Percentiles rank a stretch among this genome's conserved stretches.
Evolutionary conservation across 2,329 filamentous ascomycete genomes (phyloP).

Genomic region (Chrysoporthe cubensis): DNA sequence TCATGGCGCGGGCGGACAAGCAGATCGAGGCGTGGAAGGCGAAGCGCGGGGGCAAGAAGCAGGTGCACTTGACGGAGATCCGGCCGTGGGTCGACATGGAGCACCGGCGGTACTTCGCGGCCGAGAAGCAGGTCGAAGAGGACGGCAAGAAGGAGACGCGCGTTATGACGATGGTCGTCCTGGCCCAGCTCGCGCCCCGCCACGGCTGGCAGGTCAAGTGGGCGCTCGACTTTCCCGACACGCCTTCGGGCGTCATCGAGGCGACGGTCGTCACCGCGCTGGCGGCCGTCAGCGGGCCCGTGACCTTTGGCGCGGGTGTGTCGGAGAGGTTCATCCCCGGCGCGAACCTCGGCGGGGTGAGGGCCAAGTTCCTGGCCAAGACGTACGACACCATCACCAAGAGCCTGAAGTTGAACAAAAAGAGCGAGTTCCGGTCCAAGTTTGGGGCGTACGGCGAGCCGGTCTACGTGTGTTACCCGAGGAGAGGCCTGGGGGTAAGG

Average conservation of each 20-base stretch:
- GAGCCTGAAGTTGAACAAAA: slow-evolving; percentile 80
- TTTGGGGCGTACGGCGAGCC: slow-evolving; percentile 83
- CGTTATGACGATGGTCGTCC: slow-evolving; percentile 77
- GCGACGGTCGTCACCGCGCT: slow-evolving; percentile 76
- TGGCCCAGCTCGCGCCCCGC: slow-evolving; percentile 78
- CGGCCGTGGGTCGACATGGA: slow-evolving; percentile 83
- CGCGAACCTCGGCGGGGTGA: slow-evolving; percentile 78
- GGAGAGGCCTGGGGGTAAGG: slow-evolving; percentile 79
- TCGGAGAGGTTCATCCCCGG: slow-evolving; percentile 75
- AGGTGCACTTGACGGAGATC: slow-evolving; percentile 90
- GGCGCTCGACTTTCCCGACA: slow-evolving; percentile 87
- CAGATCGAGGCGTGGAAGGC: slow-evolving; percentile 80
- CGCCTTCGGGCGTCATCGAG: slow-evolving; percentile 88
- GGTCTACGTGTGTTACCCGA: slow-evolving; percentile 88
- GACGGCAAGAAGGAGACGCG: slow-evolving; percentile 55
- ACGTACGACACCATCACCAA: slow-evolving; percentile 83
- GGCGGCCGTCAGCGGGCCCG: slow-evolving; percentile 53
- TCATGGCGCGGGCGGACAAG: slow-evolving; percentile 70
- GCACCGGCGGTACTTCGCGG: slow-evolving; percentile 86
- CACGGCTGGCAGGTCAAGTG: slow-evolving; percentile 96
- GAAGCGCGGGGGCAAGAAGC: slow-evolving; percentile 72
- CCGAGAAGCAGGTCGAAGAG: slow-evolving; percentile 73
- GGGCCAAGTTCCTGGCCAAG: slow-evolving; percentile 78
- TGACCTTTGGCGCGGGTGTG: slow-evolving; percentile 89
- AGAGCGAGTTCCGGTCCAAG: slow-evolving; percentile 90